Percentiles rank a stretch among this genome's conserved stretches.
Evolutionary conservation across 164 flowering plant species (phyloP).

Genomic region (Vitis cinerea): DNA sequence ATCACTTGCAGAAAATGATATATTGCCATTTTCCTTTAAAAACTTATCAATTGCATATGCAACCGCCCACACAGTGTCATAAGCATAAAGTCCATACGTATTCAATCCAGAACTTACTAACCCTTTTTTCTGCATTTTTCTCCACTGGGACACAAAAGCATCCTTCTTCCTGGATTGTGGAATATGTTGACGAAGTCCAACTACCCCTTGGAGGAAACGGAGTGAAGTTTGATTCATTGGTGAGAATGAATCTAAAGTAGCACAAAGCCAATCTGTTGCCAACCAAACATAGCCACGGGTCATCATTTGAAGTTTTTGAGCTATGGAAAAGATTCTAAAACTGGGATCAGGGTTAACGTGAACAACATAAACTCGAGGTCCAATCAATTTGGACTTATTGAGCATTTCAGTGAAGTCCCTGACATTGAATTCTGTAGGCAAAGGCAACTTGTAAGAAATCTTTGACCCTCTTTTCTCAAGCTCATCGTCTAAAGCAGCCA

Average conservation of each 20-base stretch:
- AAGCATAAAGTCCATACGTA: constrained; percentile 62
- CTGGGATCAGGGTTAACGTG: constrained; percentile 62
- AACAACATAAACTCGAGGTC: constrained; percentile 73
- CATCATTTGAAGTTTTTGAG: constrained; percentile 65
- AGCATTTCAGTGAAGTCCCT: constrained; percentile 32
- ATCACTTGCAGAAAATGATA: constrained; percentile 45
- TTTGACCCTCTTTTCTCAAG: constrained; percentile 38
- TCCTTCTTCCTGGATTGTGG: constrained; percentile 46
- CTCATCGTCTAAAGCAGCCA: constrained; percentile 54
- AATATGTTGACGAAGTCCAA: constrained; percentile 58
- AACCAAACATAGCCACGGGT: constrained; percentile 63
- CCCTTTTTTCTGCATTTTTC: constrained; percentile 29
- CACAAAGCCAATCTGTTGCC: constrained; percentile 77
- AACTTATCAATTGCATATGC: constrained; percentile 50
- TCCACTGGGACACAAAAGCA: constrained; percentile 46
- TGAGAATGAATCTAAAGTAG: constrained; percentile 54
- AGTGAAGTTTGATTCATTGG: constrained; percentile 18
- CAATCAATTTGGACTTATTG: constrained; percentile 34
- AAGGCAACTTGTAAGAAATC: constrained; percentile 45
- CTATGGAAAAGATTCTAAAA: constrained; percentile 46
- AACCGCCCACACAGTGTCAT: constrained; percentile 73
- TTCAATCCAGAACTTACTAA: constrained; percentile 33
- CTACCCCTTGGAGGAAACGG: constrained; percentile 46
- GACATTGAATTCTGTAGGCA: constrained; percentile 29
- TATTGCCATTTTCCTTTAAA: constrained; percentile 35